A percentile compares a stretch with the other conserved stretches of the same genome.
These are phyloP conservation scores for Coccomyxa sp. DNA, from an alignment of 139 green algal genomes.

Conservation along the genomic window DNA sequence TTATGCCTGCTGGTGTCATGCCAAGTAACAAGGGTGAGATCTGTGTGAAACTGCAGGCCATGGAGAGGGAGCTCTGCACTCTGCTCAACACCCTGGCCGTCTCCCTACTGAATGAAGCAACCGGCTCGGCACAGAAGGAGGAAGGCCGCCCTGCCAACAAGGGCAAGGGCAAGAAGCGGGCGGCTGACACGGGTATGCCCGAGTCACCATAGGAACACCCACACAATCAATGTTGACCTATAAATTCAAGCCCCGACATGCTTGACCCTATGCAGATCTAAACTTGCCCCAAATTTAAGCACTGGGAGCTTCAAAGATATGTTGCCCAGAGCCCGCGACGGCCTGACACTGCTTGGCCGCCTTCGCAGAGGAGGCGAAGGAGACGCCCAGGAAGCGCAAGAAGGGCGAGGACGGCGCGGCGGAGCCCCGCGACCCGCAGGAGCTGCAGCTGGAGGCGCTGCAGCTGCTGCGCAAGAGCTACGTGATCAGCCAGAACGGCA, in stretches of 20 bases:
- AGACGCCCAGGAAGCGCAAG: neutral
- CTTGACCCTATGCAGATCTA: too few relatives aligned
- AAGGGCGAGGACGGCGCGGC: neutral
- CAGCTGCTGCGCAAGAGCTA: slow-evolving; percentile 9
- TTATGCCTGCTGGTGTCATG: too few relatives aligned
- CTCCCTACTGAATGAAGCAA: slow-evolving; percentile 18
- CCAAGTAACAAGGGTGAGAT: too few relatives aligned
- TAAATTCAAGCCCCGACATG: too few relatives aligned
- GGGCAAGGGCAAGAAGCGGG: slow-evolving; percentile 2
- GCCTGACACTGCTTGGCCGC: too few relatives aligned
- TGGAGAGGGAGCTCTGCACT: slow-evolving; percentile 61
- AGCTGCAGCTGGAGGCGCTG: slow-evolving; percentile 16
- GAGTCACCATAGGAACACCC: neutral
- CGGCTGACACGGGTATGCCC: neutral
- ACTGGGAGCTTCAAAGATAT: too few relatives aligned
- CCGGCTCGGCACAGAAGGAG: neutral
- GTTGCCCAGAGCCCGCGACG: too few relatives aligned
- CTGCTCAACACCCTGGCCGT: slow-evolving; percentile 52
- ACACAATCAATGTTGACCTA: too few relatives aligned
- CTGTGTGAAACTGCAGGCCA: slow-evolving; percentile 45
- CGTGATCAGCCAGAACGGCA: slow-evolving; percentile 35
- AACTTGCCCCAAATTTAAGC: too few relatives aligned
- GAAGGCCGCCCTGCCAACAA: slow-evolving; percentile 3
- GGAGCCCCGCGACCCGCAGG: neutral
- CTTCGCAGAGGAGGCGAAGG: slow-evolving; percentile 1